Evolutionary conservation across 768 basidiomycete species (phyloP).

Genomic region (Dictyophora rubrovolvata): DNA sequence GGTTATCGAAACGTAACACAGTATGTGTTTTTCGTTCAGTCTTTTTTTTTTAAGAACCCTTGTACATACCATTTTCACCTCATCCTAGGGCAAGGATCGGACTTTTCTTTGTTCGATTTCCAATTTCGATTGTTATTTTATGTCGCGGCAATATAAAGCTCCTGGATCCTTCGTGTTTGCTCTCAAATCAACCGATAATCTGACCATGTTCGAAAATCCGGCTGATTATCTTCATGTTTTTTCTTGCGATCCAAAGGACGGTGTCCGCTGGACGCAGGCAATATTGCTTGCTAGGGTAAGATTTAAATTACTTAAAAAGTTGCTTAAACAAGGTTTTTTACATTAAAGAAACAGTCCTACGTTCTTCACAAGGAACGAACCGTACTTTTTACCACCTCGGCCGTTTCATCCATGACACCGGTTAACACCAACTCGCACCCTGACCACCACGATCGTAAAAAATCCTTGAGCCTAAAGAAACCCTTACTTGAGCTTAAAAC

Average conservation of each 20-base stretch:
- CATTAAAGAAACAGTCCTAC: slow-evolving; percentile 49
- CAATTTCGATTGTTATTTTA: slow-evolving; percentile 79
- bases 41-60: neutral
- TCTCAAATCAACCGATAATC: slow-evolving; percentile 80
- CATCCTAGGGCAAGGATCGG: slow-evolving; percentile 71
- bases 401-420: slow-evolving; percentile 9
- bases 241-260: slow-evolving; percentile 64
- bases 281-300: slow-evolving; percentile 76
- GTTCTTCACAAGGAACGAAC: slow-evolving; percentile 73
- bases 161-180: slow-evolving; percentile 83
- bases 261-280: slow-evolving; percentile 67
- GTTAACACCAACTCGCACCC: slow-evolving; percentile 12
- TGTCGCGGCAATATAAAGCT: slow-evolving; percentile 67
- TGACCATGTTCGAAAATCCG: slow-evolving; percentile 78
- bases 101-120: slow-evolving; percentile 72
- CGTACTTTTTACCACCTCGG: slow-evolving; percentile 39
- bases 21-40: slow-evolving; percentile 32
- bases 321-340: neutral
- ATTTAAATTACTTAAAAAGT: slow-evolving; percentile 9
- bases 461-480: slow-evolving; percentile 28
- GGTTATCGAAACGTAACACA: slow-evolving; percentile 82
- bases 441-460: slow-evolving; percentile 15
- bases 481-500: slow-evolving; percentile 24
- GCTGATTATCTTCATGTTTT: slow-evolving; percentile 85
- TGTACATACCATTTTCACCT: neutral